These are phyloP conservation scores for Hypericum androsaemum DNA, from an alignment of 345 rosid species.

Conservation along the genomic window DNA sequence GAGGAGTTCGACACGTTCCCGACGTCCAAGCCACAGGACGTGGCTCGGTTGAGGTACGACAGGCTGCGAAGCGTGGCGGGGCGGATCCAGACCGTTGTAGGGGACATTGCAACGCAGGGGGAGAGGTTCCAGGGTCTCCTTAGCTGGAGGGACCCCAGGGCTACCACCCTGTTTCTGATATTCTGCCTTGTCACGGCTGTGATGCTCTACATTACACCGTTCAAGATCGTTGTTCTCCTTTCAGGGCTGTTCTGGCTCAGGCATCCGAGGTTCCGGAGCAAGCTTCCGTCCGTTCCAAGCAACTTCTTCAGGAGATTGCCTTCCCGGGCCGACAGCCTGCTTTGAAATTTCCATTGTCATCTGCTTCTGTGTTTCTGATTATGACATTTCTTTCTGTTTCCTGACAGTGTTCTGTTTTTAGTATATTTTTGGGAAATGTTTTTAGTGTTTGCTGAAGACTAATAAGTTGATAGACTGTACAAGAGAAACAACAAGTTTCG, in stretches of 20 bases:
- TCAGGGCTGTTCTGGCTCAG: conserved; percentile 21
- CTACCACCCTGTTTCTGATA: conserved; percentile 16
- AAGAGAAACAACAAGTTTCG: no score
- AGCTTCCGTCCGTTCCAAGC: conserved; percentile 20
- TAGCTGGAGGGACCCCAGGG: conserved; percentile 30
- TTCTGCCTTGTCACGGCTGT: conserved; percentile 24
- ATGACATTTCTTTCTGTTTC: no score
- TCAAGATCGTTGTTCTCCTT: conserved; percentile 16
- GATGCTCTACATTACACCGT: conserved; percentile 23
- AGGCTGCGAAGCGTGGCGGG: conserved; percentile 24
- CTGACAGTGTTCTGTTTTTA: no score
- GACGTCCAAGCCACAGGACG: conserved; percentile 18
- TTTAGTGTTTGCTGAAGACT: no score
- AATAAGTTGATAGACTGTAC: no score
- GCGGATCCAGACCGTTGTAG: conserved; percentile 26
- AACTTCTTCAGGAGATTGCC: conserved; percentile 26
- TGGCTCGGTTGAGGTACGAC: conserved; percentile 22
- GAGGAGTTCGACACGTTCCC: conserved; percentile 28
- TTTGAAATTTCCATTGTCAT: conserved; percentile 4
- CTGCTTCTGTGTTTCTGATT: background rate
- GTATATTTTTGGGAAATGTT: no score
- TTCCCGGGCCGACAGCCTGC: conserved; percentile 26
- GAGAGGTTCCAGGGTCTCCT: conserved; percentile 22
- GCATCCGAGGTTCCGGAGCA: conserved; percentile 26
- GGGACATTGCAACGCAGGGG: conserved; percentile 29